Conservation (phyloP, 176 grass and related monocot genomes). For the Paspalum vaginatum region DNA sequence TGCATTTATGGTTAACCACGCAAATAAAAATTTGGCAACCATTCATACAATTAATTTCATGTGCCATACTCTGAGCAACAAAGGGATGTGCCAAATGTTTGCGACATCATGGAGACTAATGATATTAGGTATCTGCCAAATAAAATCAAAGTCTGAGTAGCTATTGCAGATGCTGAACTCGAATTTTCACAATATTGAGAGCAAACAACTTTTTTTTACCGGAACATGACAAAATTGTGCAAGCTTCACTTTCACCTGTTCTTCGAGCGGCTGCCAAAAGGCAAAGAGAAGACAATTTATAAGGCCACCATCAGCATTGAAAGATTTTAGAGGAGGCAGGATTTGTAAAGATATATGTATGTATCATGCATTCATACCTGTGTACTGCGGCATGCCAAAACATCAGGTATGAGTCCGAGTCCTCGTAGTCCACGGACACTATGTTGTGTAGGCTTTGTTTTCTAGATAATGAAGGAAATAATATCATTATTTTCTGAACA, state of each 20-base stretch:
- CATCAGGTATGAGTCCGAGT: slow-evolving; percentile 92
- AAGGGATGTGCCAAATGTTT: slow-evolving; percentile 97
- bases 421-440: slow-evolving; percentile 91
- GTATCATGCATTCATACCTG: slow-evolving; percentile 50
- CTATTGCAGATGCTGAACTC: not conserved
- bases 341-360: slow-evolving; percentile 9
- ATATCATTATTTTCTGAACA: not conserved
- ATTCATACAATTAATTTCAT: not conserved
- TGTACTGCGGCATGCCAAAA: slow-evolving; percentile 89
- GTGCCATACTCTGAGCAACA: slow-evolving; percentile 87
- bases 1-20: slow-evolving; percentile 17
- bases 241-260: slow-evolving; percentile 83
- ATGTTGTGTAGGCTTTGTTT: slow-evolving; percentile 99
- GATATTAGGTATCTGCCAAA: slow-evolving; percentile 73
- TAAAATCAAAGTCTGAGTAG: slow-evolving; percentile 34
- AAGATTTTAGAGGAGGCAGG: not conserved
- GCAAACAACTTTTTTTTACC: slow-evolving; percentile 42
- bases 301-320: slow-evolving; percentile 6
- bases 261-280: slow-evolving; percentile 78
- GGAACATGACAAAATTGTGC: slow-evolving; percentile 92
- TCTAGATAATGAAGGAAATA: slow-evolving; percentile 53
- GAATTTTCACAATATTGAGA: not conserved
- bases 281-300: slow-evolving; percentile 33
- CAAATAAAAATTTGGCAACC: slow-evolving; percentile 14
- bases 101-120: slow-evolving; percentile 89